Percentiles rank a stretch among this genome's conserved stretches.
Evolutionary conservation across 148 eudicot genomes (phyloP).

Genomic region (Bassia scoparia): DNA sequence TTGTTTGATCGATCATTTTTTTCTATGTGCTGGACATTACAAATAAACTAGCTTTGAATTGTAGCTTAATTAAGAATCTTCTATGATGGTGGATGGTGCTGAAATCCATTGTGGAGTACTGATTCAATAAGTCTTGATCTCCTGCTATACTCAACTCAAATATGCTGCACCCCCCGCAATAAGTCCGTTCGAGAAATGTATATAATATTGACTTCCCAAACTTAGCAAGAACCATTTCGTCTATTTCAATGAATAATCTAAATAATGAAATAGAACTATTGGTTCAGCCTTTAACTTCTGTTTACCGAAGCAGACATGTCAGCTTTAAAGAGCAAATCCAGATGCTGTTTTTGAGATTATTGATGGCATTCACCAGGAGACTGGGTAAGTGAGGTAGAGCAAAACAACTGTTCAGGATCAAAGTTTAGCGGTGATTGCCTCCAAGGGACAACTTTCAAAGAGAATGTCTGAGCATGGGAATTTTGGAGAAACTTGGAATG

Average conservation of each 20-base stretch:
- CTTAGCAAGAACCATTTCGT: neutral
- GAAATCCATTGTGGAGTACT: neutral
- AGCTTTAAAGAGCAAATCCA: conserved; percentile 94
- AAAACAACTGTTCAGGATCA: conserved; percentile 28
- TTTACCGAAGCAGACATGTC: conserved; percentile 95
- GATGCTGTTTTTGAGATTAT: conserved; percentile 93
- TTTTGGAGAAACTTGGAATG: conserved; percentile 91
- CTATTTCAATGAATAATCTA: too few species aligned
- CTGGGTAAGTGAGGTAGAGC: conserved; percentile 61
- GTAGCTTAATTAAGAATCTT: too few species aligned
- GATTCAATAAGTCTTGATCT: neutral
- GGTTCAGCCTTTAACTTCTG: too few species aligned
- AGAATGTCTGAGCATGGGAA: conserved; percentile 90
- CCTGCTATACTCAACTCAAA: neutral
- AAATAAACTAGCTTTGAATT: too few species aligned
- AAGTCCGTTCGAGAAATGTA: neutral
- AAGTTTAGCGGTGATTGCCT: conserved; percentile 51
- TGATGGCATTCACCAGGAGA: conserved; percentile 99
- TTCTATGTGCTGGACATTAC: neutral
- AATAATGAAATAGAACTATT: too few species aligned
- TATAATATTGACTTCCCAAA: neutral
- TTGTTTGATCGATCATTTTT: neutral
- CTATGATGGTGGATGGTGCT: too few species aligned
- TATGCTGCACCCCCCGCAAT: neutral
- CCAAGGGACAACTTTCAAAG: conserved; percentile 85